phyloP scores from a whole-genome alignment of 352 stramenopile genomes.

The Pythium pyrilobum region DNA sequence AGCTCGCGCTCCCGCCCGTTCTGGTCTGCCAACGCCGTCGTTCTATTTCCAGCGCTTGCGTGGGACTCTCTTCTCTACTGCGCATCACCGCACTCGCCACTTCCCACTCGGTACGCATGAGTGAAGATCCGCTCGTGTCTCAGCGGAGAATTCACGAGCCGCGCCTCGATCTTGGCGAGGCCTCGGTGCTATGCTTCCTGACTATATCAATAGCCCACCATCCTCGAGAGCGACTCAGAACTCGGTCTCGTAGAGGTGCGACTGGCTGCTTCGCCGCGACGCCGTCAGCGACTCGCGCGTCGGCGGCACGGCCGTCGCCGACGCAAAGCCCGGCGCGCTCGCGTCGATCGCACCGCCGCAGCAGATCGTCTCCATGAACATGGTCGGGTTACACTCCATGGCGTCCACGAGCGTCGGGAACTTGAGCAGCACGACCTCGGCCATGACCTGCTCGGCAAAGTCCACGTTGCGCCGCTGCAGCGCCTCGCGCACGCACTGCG shows the following conservation, averaged over 20 bases:
- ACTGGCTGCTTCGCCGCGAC: not conserved
- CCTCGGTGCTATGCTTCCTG: too few relatives aligned
- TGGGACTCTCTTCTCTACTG: too few relatives aligned
- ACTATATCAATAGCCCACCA: too few relatives aligned
- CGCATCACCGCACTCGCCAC: too few relatives aligned
- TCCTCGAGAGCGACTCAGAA: not conserved
- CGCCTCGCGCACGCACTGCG: slow-evolving; percentile 5
- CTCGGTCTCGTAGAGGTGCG: not conserved
- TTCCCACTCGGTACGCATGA: too few relatives aligned
- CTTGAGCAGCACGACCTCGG: slow-evolving; percentile 51
- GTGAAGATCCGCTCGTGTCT: too few relatives aligned
- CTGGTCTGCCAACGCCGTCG: too few relatives aligned
- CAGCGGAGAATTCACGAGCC: too few relatives aligned
- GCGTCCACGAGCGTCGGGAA: slow-evolving; percentile 69
- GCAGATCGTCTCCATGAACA: slow-evolving; percentile 67
- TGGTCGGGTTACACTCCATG: slow-evolving; percentile 73
- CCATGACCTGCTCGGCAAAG: slow-evolving; percentile 52
- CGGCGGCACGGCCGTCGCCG: not conserved
- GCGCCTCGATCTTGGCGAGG: too few relatives aligned
- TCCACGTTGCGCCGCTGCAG: slow-evolving; percentile 20
- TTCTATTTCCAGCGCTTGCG: too few relatives aligned
- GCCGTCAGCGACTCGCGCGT: not conserved
- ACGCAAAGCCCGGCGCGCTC: not conserved
- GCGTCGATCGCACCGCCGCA: slow-evolving; percentile 7
- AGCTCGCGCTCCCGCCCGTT: too few relatives aligned